Evolutionary conservation across 257 asterid genomes (phyloP).

Genomic region (Petunia axillaris): DNA sequence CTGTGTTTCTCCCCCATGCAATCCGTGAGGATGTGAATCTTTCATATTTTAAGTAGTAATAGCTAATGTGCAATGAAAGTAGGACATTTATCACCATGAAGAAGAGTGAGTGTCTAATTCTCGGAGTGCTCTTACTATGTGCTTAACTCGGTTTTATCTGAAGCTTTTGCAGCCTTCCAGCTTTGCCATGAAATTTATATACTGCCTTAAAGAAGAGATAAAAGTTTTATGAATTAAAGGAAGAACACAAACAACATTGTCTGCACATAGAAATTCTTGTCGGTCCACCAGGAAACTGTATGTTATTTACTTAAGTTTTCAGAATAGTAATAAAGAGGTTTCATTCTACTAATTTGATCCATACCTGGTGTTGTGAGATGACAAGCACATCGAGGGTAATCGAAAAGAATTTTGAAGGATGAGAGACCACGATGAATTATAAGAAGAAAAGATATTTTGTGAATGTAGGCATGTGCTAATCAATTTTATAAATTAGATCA

Average conservation of each 20-base stretch:
- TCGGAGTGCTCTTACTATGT: not conserved
- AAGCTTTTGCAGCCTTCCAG: not conserved
- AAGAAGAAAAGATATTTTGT: not conserved
- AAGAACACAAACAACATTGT: slow-evolving; percentile 12
- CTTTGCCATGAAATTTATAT: slow-evolving; percentile 1
- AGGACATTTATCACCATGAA: slow-evolving; percentile 4
- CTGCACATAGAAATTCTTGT: slow-evolving; percentile 15
- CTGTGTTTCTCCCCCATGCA: slow-evolving; percentile 3
- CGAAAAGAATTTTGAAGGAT: not conserved
- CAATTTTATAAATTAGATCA: not conserved
- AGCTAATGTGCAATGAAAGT: not conserved
- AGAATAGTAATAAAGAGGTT: not conserved
- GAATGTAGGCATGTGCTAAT: not conserved
- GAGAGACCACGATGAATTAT: not conserved
- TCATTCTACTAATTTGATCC: not conserved
- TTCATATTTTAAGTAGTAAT: not conserved
- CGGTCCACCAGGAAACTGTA: not conserved
- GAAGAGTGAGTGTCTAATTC: not conserved
- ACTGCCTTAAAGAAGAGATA: not conserved
- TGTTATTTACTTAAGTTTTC: not conserved
- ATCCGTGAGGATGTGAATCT: not conserved
- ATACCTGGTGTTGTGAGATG: slow-evolving; percentile 13
- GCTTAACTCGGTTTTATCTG: not conserved
- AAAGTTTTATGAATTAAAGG: not conserved
- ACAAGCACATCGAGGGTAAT: not conserved